Percentiles rank a stretch among this genome's conserved stretches.
These are phyloP conservation scores for Metroxylon sagu DNA, from an alignment of 176 grass and related monocot species.

Conservation along the genomic window DNA sequence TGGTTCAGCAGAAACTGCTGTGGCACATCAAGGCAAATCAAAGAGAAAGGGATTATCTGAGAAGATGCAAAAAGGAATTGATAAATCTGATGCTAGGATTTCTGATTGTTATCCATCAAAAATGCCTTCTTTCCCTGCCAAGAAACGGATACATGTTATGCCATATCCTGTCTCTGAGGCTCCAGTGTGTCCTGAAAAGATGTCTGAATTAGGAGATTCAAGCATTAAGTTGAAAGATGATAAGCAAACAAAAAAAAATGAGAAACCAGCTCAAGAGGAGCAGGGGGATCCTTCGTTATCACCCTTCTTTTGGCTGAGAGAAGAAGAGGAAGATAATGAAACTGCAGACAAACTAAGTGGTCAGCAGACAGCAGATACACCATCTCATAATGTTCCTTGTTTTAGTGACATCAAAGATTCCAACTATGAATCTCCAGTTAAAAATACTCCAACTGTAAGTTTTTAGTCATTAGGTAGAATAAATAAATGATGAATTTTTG, in stretches of 20 bases:
- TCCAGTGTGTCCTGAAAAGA: slow-evolving; percentile 39
- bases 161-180: slow-evolving; percentile 51
- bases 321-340: slow-evolving; percentile 20
- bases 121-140: slow-evolving; percentile 58
- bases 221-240: slow-evolving; percentile 17
- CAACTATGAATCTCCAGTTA: slow-evolving; percentile 33
- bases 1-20: background rate
- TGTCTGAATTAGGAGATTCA: slow-evolving; percentile 38
- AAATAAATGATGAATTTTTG: no score
- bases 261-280: slow-evolving; percentile 10
- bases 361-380: slow-evolving; percentile 34
- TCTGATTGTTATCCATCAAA: slow-evolving; percentile 22
- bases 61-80: slow-evolving; percentile 23
- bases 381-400: slow-evolving; percentile 46
- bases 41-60: slow-evolving; percentile 26
- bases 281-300: slow-evolving; percentile 30
- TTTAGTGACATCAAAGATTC: slow-evolving; percentile 82
- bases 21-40: slow-evolving; percentile 3
- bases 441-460: slow-evolving; percentile 62
- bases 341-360: slow-evolving; percentile 24
- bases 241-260: slow-evolving; percentile 22
- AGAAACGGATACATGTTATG: slow-evolving; percentile 71
- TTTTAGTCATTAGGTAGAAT: background rate
- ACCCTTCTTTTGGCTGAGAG: slow-evolving; percentile 74
- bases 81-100: slow-evolving; percentile 7